phyloP scores from a whole-genome alignment of 192 early-diverging fungal genomes.

The Coemansia sp. region DNA sequence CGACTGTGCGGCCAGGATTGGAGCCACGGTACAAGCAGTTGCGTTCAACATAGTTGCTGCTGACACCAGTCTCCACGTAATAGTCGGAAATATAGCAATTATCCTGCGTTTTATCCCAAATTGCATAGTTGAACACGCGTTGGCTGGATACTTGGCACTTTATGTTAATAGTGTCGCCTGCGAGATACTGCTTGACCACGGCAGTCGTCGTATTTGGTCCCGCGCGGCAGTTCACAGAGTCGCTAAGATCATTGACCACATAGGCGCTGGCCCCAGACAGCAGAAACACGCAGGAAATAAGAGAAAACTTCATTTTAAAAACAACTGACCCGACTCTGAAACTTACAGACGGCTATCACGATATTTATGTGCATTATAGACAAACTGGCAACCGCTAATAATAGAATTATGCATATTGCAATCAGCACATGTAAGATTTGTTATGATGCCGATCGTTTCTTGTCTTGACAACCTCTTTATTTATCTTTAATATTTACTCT shows the following conservation, averaged over 20 bases:
- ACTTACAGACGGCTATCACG: neutral
- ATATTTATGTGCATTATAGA: neutral
- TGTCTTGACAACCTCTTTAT: too few species aligned
- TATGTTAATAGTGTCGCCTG: conserved; percentile 24
- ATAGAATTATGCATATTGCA: neutral
- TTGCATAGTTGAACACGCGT: conserved; percentile 26
- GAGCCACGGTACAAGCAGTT: conserved; percentile 18
- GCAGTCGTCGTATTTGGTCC: conserved; percentile 19
- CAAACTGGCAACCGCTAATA: neutral
- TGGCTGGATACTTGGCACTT: conserved; percentile 31
- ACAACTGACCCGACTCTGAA: too few species aligned
- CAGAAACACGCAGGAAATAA: neutral
- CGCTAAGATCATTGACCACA: neutral
- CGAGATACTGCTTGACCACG: conserved; percentile 28
- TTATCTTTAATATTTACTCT: too few species aligned
- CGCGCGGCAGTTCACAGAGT: conserved; percentile 31
- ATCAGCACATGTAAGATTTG: neutral
- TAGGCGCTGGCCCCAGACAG: neutral
- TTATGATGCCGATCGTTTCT: too few species aligned
- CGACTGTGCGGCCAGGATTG: conserved; percentile 22
- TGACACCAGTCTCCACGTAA: conserved; percentile 25
- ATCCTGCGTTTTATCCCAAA: conserved; percentile 47
- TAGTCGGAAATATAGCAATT: conserved; percentile 39
- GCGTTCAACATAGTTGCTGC: conserved; percentile 6
- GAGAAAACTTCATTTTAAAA: conserved; percentile 1